These are phyloP conservation scores for Coccomyxa sp. DNA, from an alignment of 139 green algal genomes.

Conservation along the genomic window DNA sequence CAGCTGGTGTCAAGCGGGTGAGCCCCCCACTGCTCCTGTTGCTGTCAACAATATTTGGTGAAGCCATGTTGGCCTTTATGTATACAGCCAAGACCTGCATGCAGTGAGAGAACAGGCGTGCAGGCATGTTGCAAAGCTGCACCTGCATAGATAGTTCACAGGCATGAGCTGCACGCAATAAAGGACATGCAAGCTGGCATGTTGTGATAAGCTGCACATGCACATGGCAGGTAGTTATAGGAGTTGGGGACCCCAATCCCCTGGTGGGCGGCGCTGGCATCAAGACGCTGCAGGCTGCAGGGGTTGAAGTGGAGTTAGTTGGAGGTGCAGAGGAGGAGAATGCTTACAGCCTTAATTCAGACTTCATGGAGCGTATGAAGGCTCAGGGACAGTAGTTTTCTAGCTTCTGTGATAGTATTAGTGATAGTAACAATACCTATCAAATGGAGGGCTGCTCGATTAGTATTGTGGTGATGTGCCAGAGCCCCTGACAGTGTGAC, in stretches of 20 bases:
- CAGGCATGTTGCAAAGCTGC: not conserved
- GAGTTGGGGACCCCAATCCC: constrained; percentile 84
- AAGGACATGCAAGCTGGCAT: not conserved
- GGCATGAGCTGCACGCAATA: not conserved
- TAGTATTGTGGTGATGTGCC: too few species aligned
- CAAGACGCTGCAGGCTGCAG: constrained; percentile 55
- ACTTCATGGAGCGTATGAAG: constrained; percentile 85
- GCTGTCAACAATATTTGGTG: not conserved
- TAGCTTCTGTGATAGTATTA: too few species aligned
- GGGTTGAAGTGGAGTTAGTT: constrained; percentile 57
- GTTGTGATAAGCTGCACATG: not conserved
- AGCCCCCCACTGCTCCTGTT: not conserved
- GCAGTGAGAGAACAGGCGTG: not conserved
- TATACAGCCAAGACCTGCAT: not conserved
- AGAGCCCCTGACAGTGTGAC: too few species aligned
- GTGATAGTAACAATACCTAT: too few species aligned
- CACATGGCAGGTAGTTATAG: constrained; percentile 75
- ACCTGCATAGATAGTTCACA: not conserved
- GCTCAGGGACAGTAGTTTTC: not conserved
- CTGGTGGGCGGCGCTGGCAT: constrained; percentile 77
- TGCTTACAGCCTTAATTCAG: constrained; percentile 66
- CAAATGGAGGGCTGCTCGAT: too few species aligned
- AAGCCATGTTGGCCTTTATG: not conserved
- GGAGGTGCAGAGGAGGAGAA: constrained; percentile 52
- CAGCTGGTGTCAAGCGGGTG: constrained; percentile 55